Evolutionary conservation across 2,329 filamentous ascomycete species (phyloP), one percentile per base, ranked within the genome.

Genomic region (Penicillium expansum): DNA sequence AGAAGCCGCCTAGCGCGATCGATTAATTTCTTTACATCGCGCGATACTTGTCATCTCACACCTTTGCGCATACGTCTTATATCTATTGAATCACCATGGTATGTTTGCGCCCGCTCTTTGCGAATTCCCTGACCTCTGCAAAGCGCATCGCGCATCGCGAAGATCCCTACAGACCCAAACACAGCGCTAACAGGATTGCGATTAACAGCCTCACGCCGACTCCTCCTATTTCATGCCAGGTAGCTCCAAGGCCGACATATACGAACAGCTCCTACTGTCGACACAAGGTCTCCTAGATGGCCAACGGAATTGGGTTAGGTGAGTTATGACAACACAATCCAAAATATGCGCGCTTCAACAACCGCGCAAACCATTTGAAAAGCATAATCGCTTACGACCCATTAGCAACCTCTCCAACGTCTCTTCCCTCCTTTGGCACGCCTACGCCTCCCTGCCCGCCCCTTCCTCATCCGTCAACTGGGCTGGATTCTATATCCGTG

Each of bases 371-470:
- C 18, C 22, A n/a, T 27, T 16, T 32, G 14, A 44, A n/a, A 24
- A 35, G 10, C 56, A 52, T 32, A 18, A 29, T 16, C 47, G 48
- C 44, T 48, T 48, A 62, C 48, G 48, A 30, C 9, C 7, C 14
- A 47, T 30, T 27, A 77, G 76, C 61, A 80, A 80, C 67, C 68
- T 77, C 54, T 74, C 79, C 59, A 80, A 80, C 57, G 68, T 76
- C 54, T 69, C 78, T 43, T 80, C 78, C 20, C 75, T 80, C 48
- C 76, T 80, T 51, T 80, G 77, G 77, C 77, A 80, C 67, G 71
- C 75, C 54, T 80, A 74, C 64, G 71, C 74, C 44, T 69, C 76
- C 18, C 76, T 80, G 42, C 76, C 77, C 0, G 43, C 69, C 4
- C 76, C 77, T 2, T 77, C 75, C 6, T 69, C 69, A n/a, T 62